Percentiles rank a stretch among this genome's conserved stretches.
These are phyloP conservation scores for Rhizoctonia solani DNA, from an alignment of 1,284 basidiomycete species.

Conservation along the genomic window DNA sequence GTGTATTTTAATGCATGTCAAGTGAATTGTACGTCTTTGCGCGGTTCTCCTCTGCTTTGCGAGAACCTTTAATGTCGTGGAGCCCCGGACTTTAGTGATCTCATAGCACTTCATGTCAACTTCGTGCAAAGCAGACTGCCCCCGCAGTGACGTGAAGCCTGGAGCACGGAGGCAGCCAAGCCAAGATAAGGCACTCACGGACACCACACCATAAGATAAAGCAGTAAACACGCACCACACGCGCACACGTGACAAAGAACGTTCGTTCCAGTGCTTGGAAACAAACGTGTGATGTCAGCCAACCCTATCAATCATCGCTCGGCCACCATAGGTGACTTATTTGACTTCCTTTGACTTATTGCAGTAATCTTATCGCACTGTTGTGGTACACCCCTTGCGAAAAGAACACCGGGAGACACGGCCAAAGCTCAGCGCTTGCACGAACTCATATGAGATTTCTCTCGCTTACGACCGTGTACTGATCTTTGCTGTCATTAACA, in stretches of 20 bases:
- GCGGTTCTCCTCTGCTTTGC: background rate
- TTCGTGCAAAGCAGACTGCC: background rate
- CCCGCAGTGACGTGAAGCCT: background rate
- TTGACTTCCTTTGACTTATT: background rate
- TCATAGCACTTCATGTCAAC: background rate
- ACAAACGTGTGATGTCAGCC: constrained; percentile 7
- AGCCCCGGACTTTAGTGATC: background rate
- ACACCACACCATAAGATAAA: background rate
- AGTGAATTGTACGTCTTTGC: background rate
- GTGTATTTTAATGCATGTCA: constrained; percentile 13
- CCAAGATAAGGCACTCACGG: background rate
- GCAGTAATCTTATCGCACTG: background rate
- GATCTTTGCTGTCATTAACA: constrained; percentile 6
- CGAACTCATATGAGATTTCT: constrained; percentile 17
- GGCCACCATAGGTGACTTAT: background rate
- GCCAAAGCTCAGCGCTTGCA: background rate
- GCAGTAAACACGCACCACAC: background rate
- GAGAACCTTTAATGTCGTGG: background rate
- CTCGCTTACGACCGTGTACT: background rate
- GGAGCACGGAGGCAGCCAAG: background rate
- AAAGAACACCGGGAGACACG: background rate
- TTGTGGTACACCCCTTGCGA: background rate
- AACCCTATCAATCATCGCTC: background rate
- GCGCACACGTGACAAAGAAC: constrained; percentile 6
- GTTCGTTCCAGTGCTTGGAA: background rate